Percentiles rank a stretch among this genome's conserved stretches.
Conservation (phyloP, 495 filamentous ascomycete species). For the Penicillium macrosclerotiorum region DNA sequence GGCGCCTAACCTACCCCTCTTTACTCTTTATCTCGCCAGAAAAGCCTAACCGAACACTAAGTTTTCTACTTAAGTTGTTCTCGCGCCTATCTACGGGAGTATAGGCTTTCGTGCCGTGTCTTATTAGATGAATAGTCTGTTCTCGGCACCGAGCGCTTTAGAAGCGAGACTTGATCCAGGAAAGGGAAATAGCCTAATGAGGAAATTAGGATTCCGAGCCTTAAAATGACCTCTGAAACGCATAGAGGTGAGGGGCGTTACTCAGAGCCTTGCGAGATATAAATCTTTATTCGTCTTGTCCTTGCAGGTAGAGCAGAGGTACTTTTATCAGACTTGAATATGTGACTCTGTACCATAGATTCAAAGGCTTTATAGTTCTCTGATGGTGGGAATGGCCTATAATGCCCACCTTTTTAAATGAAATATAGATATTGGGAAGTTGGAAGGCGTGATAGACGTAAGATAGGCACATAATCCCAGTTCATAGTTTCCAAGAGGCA, state of each 20-base stretch:
- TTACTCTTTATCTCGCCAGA: not conserved
- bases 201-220: conserved; percentile 26
- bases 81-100: not conserved
- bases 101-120: not conserved
- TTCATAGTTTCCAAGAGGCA: no score
- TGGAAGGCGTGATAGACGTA: conserved; percentile 10
- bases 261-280: conserved; percentile 27
- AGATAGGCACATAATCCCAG: no score
- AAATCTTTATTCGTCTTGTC: conserved; percentile 29
- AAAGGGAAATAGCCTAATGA: conserved; percentile 25
- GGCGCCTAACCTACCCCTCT: not conserved
- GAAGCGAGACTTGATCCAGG: conserved; percentile 24
- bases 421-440: conserved; percentile 12
- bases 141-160: conserved; percentile 19
- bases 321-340: conserved; percentile 13
- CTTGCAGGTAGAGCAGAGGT: conserved; percentile 29
- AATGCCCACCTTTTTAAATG: conserved; percentile 9
- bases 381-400: conserved; percentile 14
- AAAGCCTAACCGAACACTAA: not conserved
- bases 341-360: conserved; percentile 15
- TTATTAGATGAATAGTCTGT: conserved; percentile 16
- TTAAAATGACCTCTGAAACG: conserved; percentile 32
- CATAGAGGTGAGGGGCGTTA: conserved; percentile 21
- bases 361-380: conserved; percentile 13
- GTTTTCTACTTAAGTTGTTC: not conserved